A percentile compares a stretch with the other conserved stretches of the same genome.
phyloP scores from a whole-genome alignment of 192 early-diverging fungal species.

The Globomyces pollinis-pini region DNA sequence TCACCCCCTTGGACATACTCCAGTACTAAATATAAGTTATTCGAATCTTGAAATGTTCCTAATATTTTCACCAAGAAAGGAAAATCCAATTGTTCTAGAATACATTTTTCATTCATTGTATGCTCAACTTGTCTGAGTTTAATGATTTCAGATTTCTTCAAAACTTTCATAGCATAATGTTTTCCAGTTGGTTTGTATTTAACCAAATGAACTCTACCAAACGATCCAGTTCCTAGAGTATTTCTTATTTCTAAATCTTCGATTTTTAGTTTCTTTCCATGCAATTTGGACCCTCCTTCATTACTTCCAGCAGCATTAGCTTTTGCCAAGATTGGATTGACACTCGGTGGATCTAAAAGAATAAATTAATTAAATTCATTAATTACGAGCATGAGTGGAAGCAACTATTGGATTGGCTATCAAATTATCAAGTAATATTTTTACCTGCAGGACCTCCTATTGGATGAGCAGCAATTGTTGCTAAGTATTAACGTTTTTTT shows the following conservation, averaged over 20 bases:
- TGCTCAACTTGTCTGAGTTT: constrained; percentile 95
- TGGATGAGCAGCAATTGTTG: too few species aligned
- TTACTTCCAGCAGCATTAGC: too few species aligned
- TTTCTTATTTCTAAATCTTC: constrained; percentile 75
- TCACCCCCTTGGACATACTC: constrained; percentile 96
- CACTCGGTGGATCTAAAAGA: too few species aligned
- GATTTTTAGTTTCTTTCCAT: constrained; percentile 38
- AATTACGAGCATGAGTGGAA: too few species aligned
- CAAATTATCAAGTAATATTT: too few species aligned
- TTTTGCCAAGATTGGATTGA: too few species aligned
- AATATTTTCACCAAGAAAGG: constrained; percentile 91
- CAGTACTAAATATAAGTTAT: constrained; percentile 90
- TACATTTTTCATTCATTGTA: constrained; percentile 92
- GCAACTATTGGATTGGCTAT: too few species aligned
- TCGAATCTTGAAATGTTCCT: constrained; percentile 88
- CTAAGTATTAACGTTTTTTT: too few species aligned
- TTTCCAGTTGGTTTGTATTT: constrained; percentile 67
- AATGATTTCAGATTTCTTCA: constrained; percentile 90
- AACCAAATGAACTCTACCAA: constrained; percentile 92
- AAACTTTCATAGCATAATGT: constrained; percentile 95
- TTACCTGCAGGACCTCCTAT: too few species aligned
- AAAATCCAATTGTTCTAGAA: constrained; percentile 77
- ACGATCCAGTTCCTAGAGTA: constrained; percentile 92
- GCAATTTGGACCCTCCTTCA: background rate
- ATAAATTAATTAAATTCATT: too few species aligned